These are phyloP conservation scores for Grigorovia humatica DNA, from an alignment of 805 yeast genomes.

Conservation along the genomic window DNA sequence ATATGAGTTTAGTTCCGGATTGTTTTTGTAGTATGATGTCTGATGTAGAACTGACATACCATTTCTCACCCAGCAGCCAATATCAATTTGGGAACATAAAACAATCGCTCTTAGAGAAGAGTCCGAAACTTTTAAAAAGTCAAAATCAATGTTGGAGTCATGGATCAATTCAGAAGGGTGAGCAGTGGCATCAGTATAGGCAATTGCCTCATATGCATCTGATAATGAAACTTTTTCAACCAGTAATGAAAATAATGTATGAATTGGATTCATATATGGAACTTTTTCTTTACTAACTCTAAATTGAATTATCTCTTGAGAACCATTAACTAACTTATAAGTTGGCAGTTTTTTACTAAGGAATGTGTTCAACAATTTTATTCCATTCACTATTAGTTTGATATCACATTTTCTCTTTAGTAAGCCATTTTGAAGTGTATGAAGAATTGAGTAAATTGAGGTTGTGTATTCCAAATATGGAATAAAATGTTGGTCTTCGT, in stretches of 20 bases:
- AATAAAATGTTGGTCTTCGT: constrained; percentile 42
- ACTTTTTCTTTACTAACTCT: constrained; percentile 40
- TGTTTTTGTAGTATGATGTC: constrained; percentile 39
- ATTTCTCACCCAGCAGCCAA: constrained; percentile 68
- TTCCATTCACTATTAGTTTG: constrained; percentile 24
- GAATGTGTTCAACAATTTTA: constrained; percentile 28
- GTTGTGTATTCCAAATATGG: constrained; percentile 41
- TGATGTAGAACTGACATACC: constrained; percentile 47
- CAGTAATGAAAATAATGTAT: constrained; percentile 40
- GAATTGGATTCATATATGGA: constrained; percentile 52
- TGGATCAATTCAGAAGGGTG: background rate
- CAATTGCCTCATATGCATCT: constrained; percentile 14
- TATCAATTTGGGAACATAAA: constrained; percentile 47
- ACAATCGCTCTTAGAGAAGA: constrained; percentile 51
- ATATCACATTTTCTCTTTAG: constrained; percentile 10
- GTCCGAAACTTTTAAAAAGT: constrained; percentile 43
- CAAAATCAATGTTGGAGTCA: constrained; percentile 12
- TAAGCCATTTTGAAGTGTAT: constrained; percentile 27
- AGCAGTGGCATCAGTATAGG: constrained; percentile 7
- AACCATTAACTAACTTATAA: constrained; percentile 17
- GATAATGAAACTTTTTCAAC: constrained; percentile 23
- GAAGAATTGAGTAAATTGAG: constrained; percentile 34
- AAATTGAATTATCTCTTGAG: constrained; percentile 26
- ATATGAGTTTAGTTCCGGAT: constrained; percentile 44
- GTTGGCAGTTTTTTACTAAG: constrained; percentile 17